Percentiles rank a stretch among this genome's conserved stretches.
phyloP scores from a whole-genome alignment of 2,329 filamentous ascomycete species.

The Dryadomyces sulphureus region DNA sequence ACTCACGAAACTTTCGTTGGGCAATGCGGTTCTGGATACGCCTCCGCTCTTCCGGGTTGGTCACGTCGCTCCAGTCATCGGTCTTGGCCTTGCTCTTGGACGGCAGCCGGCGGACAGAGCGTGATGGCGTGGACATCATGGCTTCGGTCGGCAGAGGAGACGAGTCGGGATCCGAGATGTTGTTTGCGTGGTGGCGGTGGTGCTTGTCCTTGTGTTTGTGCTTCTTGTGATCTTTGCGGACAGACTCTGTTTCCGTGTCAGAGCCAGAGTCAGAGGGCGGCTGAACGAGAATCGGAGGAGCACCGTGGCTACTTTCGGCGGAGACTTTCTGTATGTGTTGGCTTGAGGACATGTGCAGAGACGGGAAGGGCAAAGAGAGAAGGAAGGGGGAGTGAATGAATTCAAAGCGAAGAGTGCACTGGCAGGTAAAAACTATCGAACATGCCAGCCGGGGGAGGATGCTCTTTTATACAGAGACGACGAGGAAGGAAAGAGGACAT shows the following conservation, averaged over 20 bases:
- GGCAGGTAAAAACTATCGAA: neutral
- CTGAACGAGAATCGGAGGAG: neutral
- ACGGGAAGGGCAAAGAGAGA: neutral
- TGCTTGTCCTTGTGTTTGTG: neutral
- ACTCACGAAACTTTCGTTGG: slow-evolving; percentile 60
- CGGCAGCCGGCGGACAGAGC: slow-evolving; percentile 1
- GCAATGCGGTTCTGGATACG: slow-evolving; percentile 65
- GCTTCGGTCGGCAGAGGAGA: neutral
- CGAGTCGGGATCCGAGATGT: too few species aligned
- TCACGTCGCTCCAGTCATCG: slow-evolving; percentile 55
- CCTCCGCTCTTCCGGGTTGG: slow-evolving; percentile 55
- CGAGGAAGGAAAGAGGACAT: too few species aligned
- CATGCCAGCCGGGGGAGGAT: too few species aligned
- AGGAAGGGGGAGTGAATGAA: neutral
- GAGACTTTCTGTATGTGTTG: slow-evolving; percentile 3
- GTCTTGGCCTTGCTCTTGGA: slow-evolving; percentile 30
- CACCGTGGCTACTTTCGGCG: neutral
- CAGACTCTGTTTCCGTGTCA: slow-evolving; percentile 13
- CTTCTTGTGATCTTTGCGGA: slow-evolving; percentile 1
- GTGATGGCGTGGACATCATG: neutral
- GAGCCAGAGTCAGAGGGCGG: slow-evolving; percentile 14
- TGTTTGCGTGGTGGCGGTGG: neutral
- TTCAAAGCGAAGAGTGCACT: neutral
- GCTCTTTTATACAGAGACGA: too few species aligned
- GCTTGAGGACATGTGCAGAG: slow-evolving; percentile 8